These are phyloP conservation scores for Fusarium nurragi DNA, from an alignment of 2,329 filamentous ascomycete genomes.

Conservation along the genomic window DNA sequence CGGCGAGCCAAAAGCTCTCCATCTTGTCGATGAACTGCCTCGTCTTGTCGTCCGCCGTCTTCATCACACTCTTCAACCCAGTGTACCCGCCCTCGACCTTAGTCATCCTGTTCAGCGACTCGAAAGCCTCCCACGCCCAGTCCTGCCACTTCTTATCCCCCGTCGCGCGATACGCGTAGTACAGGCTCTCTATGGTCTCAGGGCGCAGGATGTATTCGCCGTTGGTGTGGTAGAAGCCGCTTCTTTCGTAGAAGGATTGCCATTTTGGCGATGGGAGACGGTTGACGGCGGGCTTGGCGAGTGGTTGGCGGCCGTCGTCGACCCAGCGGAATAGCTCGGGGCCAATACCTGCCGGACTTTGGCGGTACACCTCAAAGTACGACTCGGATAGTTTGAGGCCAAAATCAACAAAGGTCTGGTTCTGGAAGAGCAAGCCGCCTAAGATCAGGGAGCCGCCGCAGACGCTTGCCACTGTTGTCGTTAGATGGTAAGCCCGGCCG, in stretches of 20 bases:
- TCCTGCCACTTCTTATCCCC: slow-evolving; percentile 25
- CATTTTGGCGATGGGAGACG: slow-evolving; percentile 8
- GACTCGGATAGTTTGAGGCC: background rate
- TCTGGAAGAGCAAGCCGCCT: background rate
- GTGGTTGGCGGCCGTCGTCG: slow-evolving; percentile 20
- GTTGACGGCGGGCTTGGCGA: slow-evolving; percentile 18
- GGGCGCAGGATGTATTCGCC: slow-evolving; percentile 32
- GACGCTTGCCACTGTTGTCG: background rate
- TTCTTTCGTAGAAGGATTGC: slow-evolving; percentile 20
- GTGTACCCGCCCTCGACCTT: slow-evolving; percentile 20
- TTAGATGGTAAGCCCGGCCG: background rate
- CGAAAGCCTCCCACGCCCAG: slow-evolving; percentile 33
- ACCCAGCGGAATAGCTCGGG: slow-evolving; percentile 37
- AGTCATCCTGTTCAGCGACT: slow-evolving; percentile 5
- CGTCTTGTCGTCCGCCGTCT: background rate
- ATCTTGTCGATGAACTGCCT: slow-evolving; percentile 28
- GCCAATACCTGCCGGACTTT: slow-evolving; percentile 26
- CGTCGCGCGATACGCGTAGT: slow-evolving; percentile 35
- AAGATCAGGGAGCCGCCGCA: slow-evolving; percentile 3
- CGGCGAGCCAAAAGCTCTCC: slow-evolving; percentile 39
- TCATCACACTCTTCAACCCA: slow-evolving; percentile 19
- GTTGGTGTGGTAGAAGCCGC: slow-evolving; percentile 24
- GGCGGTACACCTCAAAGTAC: slow-evolving; percentile 27
- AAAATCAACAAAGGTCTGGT: slow-evolving; percentile 11
- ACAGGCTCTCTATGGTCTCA: slow-evolving; percentile 28